Conservation (phyloP, 345 rosid species). For the Raphanus raphanistrum region DNA sequence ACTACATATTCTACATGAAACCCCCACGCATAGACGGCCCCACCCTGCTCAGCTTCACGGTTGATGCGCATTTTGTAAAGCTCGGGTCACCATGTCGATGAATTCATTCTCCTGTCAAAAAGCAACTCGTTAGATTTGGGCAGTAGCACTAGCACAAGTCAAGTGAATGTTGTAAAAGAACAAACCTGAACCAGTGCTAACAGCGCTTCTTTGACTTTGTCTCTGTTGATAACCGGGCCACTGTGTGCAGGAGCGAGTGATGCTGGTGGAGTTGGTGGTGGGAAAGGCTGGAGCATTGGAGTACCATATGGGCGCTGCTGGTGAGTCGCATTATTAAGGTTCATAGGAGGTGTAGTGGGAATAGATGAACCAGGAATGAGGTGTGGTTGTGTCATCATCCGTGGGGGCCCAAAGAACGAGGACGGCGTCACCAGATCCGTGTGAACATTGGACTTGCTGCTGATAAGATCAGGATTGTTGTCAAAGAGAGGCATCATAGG, state of each 20-base stretch:
- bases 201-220: slow-evolving; percentile 76
- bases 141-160: background rate
- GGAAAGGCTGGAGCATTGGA: slow-evolving; percentile 93
- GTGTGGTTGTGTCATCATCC: slow-evolving; percentile 42
- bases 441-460: slow-evolving; percentile 42
- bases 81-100: slow-evolving; percentile 70
- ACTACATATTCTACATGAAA: slow-evolving; percentile 29
- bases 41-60: slow-evolving; percentile 37
- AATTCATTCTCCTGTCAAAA: slow-evolving; percentile 69
- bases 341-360: slow-evolving; percentile 60
- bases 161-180: slow-evolving; percentile 22
- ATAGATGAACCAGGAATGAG: slow-evolving; percentile 46
- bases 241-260: slow-evolving; percentile 70
- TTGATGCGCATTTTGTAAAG: slow-evolving; percentile 70
- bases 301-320: slow-evolving; percentile 75
- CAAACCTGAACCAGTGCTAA: slow-evolving; percentile 74
- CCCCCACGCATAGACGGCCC: slow-evolving; percentile 6
- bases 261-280: slow-evolving; percentile 87
- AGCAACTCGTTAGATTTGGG: slow-evolving; percentile 9
- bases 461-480: slow-evolving; percentile 44
- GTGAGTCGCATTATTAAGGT: slow-evolving; percentile 44
- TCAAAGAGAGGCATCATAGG: slow-evolving; percentile 56
- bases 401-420: slow-evolving; percentile 59
- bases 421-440: slow-evolving; percentile 78
- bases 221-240: slow-evolving; percentile 62